Base-by-base conservation (phyloP, 768 basidiomycete genomes). In the Lyophyllum decastes region DNA sequence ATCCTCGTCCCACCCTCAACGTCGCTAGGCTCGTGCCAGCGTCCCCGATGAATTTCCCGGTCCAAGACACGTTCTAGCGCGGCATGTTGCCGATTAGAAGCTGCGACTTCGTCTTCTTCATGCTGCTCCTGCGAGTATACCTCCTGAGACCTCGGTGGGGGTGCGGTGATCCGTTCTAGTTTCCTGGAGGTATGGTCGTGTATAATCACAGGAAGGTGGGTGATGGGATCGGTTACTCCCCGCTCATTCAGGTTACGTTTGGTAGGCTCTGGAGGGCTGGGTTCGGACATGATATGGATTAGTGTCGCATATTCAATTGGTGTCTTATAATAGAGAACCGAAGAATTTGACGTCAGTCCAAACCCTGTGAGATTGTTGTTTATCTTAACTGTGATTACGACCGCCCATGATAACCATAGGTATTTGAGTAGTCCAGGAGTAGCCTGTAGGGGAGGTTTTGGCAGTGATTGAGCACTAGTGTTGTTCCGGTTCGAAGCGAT, bases 181-280 rank as follows among this genome's bases (percentile, higher is more conserved):
- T 79, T 75, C 26, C 69, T 62, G 5, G 66, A 49, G 55, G 68
- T 69, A 33, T 66, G 61, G 61, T 79, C 74, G 57, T 77, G 75
- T 14, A 79, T 69, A 11, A 62, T 61, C 5, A 77, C 54, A 7
- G 68, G 71, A 1, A 72, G 65, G 55, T 77, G 75, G 19, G 78
- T 79, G 40, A 79, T 67, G 17, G 78, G 78, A 58, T 79, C 78
- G 0, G 71, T 73, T 16, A 79, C 76, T 53, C 65, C 52, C 12
- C 68, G 67, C 41, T 68, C 64, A 52, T 65, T 76, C 6, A 24
- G 54, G 16, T 54, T 58, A 10, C 25, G 12, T 5, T 46, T 3
- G 8, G 17, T 5, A 11, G 22, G 22, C 16, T 46, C 6, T 12
- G 26, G 4, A 14, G 24, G 24, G 24, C 4, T 46, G 9, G 16